Conservation (phyloP, 1,139 yeast genomes). For the Candida frijolesensis region DNA sequence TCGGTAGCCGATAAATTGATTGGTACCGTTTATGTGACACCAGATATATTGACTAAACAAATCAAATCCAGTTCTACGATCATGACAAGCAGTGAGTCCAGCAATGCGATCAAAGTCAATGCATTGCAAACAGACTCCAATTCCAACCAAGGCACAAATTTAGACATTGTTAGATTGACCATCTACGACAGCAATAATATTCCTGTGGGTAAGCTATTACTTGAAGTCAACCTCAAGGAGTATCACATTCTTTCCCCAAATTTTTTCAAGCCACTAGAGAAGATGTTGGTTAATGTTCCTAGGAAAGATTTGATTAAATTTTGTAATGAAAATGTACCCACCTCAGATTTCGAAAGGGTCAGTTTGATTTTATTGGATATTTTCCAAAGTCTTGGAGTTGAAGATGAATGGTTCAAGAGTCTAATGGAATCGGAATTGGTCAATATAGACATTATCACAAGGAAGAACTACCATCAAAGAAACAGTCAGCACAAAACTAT, state of each 20-base stretch:
- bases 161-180: conserved; percentile 44
- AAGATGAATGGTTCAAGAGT: conserved; percentile 68
- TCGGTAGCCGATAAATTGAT: conserved; percentile 40
- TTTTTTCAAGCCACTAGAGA: conserved; percentile 63
- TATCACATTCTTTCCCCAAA: conserved; percentile 61
- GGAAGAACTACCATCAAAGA: conserved; percentile 37
- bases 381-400: conserved; percentile 64
- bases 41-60: conserved; percentile 51
- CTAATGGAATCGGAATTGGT: conserved; percentile 67
- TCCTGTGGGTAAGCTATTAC: conserved; percentile 60
- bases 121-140: conserved; percentile 13
- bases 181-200: conserved; percentile 45
- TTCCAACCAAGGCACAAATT: conserved; percentile 17
- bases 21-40: conserved; percentile 60
- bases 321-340: conserved; percentile 43
- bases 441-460: conserved; percentile 47
- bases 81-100: conserved; percentile 29
- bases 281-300: conserved; percentile 53
- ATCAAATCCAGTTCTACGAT: conserved; percentile 38
- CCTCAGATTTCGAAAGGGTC: conserved; percentile 54
- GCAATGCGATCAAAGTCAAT: conserved; percentile 27
- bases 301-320: conserved; percentile 52
- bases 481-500: conserved; percentile 19
- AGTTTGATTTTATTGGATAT: conserved; percentile 62
- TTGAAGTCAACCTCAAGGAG: conserved; percentile 56